These are phyloP conservation scores for Candida xiaguanensis DNA, from an alignment of 805 yeast species.

Conservation along the genomic window DNA sequence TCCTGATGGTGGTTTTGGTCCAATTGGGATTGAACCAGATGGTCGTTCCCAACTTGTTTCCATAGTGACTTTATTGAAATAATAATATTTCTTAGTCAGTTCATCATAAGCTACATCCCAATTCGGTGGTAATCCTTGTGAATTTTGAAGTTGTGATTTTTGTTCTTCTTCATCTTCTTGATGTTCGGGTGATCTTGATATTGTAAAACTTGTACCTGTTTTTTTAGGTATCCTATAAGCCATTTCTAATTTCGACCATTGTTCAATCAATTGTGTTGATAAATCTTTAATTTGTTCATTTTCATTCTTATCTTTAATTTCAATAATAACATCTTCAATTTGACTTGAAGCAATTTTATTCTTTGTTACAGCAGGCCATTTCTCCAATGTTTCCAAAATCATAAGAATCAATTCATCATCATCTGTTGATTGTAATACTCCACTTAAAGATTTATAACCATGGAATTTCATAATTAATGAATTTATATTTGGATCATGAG, in stretches of 20 bases:
- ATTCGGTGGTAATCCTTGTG: conserved; percentile 47
- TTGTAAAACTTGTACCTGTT: conserved; percentile 15
- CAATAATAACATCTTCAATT: conserved; percentile 60
- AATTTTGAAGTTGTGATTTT: not conserved
- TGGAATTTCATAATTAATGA: conserved; percentile 69
- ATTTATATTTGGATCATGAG: conserved; percentile 50
- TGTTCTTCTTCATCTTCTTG: not conserved
- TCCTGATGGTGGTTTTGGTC: conserved; percentile 20
- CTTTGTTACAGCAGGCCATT: conserved; percentile 58
- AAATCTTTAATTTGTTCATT: conserved; percentile 28
- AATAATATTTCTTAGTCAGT: conserved; percentile 45
- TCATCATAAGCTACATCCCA: conserved; percentile 61
- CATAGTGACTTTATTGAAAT: conserved; percentile 47
- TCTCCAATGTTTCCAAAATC: conserved; percentile 55
- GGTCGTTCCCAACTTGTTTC: conserved; percentile 64
- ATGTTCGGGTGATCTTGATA: conserved; percentile 17
- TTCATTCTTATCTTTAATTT: conserved; percentile 25
- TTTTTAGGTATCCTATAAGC: conserved; percentile 80
- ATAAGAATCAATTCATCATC: conserved; percentile 37
- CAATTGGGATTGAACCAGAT: conserved; percentile 27
- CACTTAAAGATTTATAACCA: conserved; percentile 77
- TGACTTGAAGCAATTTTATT: conserved; percentile 73
- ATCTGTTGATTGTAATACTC: conserved; percentile 42
- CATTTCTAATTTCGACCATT: conserved; percentile 73
- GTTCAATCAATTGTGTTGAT: conserved; percentile 47